phyloP scores from a whole-genome alignment of 1,284 basidiomycete species.

The Microbotryum saponariae region DNA sequence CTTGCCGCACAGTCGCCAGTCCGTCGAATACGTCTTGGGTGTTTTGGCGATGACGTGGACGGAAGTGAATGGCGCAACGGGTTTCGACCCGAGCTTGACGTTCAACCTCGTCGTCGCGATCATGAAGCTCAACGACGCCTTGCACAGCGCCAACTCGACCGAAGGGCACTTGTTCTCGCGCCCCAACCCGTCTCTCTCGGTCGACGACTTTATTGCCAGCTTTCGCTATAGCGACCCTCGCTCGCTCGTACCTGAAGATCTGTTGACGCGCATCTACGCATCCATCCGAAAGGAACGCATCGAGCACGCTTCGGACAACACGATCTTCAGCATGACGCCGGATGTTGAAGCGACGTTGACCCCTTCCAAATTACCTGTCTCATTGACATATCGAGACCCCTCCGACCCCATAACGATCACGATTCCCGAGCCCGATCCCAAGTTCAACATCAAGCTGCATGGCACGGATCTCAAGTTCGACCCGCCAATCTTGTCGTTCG shows the following conservation, averaged over 20 bases:
- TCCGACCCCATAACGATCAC: slow-evolving; percentile 76
- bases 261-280: slow-evolving; percentile 63
- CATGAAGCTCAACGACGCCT: slow-evolving; percentile 73
- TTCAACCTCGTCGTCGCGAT: slow-evolving; percentile 75
- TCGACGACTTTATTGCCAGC: slow-evolving; percentile 66
- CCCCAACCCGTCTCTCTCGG: slow-evolving; percentile 48
- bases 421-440: slow-evolving; percentile 68
- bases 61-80: slow-evolving; percentile 66
- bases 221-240: slow-evolving; percentile 67
- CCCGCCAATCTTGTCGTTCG: slow-evolving; percentile 68
- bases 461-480: slow-evolving; percentile 81
- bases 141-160: slow-evolving; percentile 46
- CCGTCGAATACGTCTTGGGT: slow-evolving; percentile 57
- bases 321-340: slow-evolving; percentile 34
- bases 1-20: slow-evolving; percentile 54
- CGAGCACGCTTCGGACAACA: slow-evolving; percentile 53
- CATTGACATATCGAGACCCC: slow-evolving; percentile 72
- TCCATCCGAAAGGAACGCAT: slow-evolving; percentile 65
- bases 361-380: slow-evolving; percentile 58
- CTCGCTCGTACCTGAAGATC: slow-evolving; percentile 59
- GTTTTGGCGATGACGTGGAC: slow-evolving; percentile 83
- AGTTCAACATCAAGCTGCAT: slow-evolving; percentile 67
- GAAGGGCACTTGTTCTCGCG: slow-evolving; percentile 14
- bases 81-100: slow-evolving; percentile 46
- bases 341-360: slow-evolving; percentile 57